phyloP scores from a whole-genome alignment of 768 basidiomycete genomes.

The Pleurotus djamor region DNA sequence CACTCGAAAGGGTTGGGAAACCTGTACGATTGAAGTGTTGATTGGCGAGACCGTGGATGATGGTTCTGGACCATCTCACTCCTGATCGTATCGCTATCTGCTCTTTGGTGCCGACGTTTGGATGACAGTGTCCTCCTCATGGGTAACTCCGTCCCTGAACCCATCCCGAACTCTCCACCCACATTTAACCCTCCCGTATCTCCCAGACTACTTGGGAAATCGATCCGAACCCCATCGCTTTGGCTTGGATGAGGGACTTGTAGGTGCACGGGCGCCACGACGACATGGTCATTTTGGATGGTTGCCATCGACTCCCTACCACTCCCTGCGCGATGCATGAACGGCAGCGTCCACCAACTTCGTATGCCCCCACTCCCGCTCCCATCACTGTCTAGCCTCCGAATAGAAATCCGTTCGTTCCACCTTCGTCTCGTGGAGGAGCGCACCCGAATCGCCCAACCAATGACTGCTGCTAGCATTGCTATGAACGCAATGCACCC shows the following conservation, averaged over 20 bases:
- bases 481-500: slow-evolving; percentile 44
- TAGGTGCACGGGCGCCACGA: not conserved
- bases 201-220: not conserved
- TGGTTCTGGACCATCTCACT: not conserved
- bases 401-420: not conserved
- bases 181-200: not conserved
- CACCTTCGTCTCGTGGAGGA: slow-evolving; percentile 29
- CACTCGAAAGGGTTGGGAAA: not conserved
- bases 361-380: not conserved
- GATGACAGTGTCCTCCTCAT: not conserved
- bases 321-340: not conserved
- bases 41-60: not conserved
- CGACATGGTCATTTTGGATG: not conserved
- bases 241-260: not conserved
- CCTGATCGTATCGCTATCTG: not conserved
- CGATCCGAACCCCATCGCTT: not conserved
- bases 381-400: not conserved
- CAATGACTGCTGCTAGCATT: slow-evolving; percentile 41
- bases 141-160: not conserved
- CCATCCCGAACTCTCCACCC: not conserved
- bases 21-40: not conserved
- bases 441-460: slow-evolving; percentile 45
- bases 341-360: not conserved
- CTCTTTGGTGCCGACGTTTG: not conserved
- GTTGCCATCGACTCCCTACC: not conserved